Conservation (phyloP, 2,329 filamentous ascomycete genomes). For the Exophiala sp. region DNA sequence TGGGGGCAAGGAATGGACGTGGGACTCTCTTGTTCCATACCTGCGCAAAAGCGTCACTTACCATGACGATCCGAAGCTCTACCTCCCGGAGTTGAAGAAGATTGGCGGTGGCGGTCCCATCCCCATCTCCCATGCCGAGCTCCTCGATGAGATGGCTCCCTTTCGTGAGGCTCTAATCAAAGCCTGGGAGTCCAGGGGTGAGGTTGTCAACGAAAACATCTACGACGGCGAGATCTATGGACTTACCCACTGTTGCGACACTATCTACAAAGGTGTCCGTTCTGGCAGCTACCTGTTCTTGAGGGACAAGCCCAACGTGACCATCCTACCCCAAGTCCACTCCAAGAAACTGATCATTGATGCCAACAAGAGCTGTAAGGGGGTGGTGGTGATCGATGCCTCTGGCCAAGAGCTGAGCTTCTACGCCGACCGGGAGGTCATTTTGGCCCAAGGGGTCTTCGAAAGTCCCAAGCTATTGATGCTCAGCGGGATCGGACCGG, state of each 20-base stretch:
- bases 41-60: conserved; percentile 54
- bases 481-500: conserved; percentile 57
- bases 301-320: conserved; percentile 51
- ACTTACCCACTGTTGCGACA: conserved; percentile 49
- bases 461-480: conserved; percentile 61
- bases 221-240: conserved; percentile 52
- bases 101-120: conserved; percentile 51
- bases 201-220: conserved; percentile 49
- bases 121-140: conserved; percentile 50
- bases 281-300: conserved; percentile 50
- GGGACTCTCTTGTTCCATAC: conserved; percentile 48
- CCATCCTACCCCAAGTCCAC: conserved; percentile 44
- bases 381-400: conserved; percentile 45
- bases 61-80: conserved; percentile 49
- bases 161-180: conserved; percentile 42
- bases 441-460: conserved; percentile 50
- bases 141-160: conserved; percentile 47
- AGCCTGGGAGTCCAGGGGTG: conserved; percentile 51
- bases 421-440: conserved; percentile 46
- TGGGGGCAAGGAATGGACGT: conserved; percentile 50
- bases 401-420: conserved; percentile 42
- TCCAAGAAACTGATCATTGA: conserved; percentile 51
- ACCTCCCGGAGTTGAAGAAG: conserved; percentile 43
- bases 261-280: conserved; percentile 54
- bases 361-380: conserved; percentile 37